Evolutionary conservation across 805 yeast species (phyloP), one percentile per base, ranked within the genome.

Genomic region (Nakazawaea ernobii): DNA sequence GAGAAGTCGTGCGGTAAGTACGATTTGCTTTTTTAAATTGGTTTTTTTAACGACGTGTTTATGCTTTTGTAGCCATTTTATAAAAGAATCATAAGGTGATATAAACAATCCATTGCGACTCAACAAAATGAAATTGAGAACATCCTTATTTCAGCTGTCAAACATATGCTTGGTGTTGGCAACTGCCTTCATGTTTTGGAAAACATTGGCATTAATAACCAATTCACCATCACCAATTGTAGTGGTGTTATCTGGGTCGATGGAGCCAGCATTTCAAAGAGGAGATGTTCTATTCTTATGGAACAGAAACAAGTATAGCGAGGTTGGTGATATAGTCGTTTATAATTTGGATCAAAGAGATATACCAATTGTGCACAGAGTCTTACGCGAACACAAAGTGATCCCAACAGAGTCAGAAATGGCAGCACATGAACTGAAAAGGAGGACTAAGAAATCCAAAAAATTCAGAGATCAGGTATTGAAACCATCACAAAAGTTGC

Each of bases 241-340:
- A 17, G 99, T 94, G 28, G 99, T 94, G 8, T 77, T 94, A 42
- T 90, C 98, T 1, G 99, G 99, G 6, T 92, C 98, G 2, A 94
- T 94, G 99, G 99, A 94, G 64, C 99, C 99, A 2, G 99, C 99
- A 1, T 94, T 94, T 75, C 97, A 94, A 67, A 79, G 99, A 67
- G 99, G 99, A 43, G 99, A 94, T 62, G 84, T 94, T 14, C 69
- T 94, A 52, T 83, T 94, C 58, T 70, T 94, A 48, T 91, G 96
- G 96, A 94, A 94, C 66, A 74, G 97, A 55, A 81, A 84, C 48
- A 59, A 67, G 17, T 62, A 65, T 29, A 80, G 82, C 17, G 70
- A 78, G 40, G 94, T 91, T 1, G 99, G 99, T 20, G 99, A 94
- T 58, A 74, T 94, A 24, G 98, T 94, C 11, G 98, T 94, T 6